Percentiles rank a stretch among this genome's conserved stretches.
Evolutionary conservation across 2,329 filamentous ascomycete genomes (phyloP).

Genomic region (Nothomitra cinnamomea): DNA sequence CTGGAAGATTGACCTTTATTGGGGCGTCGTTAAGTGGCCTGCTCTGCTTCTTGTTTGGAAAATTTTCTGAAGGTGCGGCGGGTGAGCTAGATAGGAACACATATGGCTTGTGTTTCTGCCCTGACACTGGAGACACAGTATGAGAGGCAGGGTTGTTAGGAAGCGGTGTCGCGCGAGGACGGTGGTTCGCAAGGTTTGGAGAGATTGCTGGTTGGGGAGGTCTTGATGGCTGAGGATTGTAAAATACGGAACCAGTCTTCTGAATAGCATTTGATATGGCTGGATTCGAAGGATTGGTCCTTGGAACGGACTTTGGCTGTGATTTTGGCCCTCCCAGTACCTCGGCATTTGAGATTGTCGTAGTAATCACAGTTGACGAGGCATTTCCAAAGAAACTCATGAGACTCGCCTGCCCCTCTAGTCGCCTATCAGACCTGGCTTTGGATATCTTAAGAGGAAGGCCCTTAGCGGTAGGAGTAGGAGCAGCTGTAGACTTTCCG

Average conservation of each 20-base stretch:
- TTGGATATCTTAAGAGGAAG: conserved; percentile 6
- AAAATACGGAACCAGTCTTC: background rate
- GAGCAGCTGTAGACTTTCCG: conserved; percentile 4
- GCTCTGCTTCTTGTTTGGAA: too few species aligned
- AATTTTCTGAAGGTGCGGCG: background rate
- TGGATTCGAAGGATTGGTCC: background rate
- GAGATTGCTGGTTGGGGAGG: background rate
- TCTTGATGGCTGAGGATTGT: background rate
- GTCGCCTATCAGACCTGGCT: conserved; percentile 8
- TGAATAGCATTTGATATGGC: background rate
- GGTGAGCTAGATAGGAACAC: conserved; percentile 27
- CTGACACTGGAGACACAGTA: background rate
- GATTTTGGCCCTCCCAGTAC: background rate
- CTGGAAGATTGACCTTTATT: background rate
- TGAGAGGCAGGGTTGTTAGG: background rate
- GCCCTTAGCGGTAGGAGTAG: conserved; percentile 7
- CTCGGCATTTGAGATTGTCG: background rate
- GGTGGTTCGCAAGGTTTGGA: background rate
- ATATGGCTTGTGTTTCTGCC: conserved; percentile 2
- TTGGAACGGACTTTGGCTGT: background rate
- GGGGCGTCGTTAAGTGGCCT: too few species aligned
- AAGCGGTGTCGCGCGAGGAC: background rate
- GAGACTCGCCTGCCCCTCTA: conserved; percentile 12
- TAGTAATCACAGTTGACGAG: background rate
- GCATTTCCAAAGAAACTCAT: conserved; percentile 13